Percentiles rank a stretch among this genome's conserved stretches.
These are phyloP conservation scores for Russula griseocarnosa DNA, from an alignment of 768 basidiomycete species.

Conservation along the genomic window DNA sequence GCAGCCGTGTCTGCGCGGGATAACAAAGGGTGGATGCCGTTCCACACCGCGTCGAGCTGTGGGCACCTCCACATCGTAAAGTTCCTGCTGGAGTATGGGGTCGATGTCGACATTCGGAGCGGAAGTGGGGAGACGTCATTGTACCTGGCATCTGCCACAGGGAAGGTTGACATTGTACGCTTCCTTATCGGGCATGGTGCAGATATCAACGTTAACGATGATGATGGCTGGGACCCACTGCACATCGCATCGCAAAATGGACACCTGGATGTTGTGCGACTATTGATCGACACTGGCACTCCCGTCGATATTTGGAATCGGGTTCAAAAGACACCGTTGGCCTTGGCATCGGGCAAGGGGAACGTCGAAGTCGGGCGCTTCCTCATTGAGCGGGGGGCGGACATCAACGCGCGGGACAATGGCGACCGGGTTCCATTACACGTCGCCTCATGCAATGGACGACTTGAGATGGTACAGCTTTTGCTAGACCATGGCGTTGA, in stretches of 20 bases:
- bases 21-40: background rate
- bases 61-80: background rate
- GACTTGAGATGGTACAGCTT: too few relatives aligned
- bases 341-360: background rate
- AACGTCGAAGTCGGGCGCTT: background rate
- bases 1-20: background rate
- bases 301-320: background rate
- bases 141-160: background rate
- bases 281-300: background rate
- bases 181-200: background rate
- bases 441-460: too few relatives aligned
- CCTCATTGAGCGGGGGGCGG: background rate
- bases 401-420: background rate
- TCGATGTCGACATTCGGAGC: background rate
- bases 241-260: background rate
- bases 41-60: background rate
- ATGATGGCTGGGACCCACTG: background rate
- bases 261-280: background rate
- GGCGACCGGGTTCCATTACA: too few relatives aligned
- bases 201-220: background rate
- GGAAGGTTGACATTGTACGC: background rate
- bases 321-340: background rate
- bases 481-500: too few relatives aligned
- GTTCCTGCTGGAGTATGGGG: background rate
- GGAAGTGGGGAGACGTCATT: background rate